Base-by-base conservation (phyloP, 2,329 filamentous ascomycete genomes). In the Botrytis fabae region DNA sequence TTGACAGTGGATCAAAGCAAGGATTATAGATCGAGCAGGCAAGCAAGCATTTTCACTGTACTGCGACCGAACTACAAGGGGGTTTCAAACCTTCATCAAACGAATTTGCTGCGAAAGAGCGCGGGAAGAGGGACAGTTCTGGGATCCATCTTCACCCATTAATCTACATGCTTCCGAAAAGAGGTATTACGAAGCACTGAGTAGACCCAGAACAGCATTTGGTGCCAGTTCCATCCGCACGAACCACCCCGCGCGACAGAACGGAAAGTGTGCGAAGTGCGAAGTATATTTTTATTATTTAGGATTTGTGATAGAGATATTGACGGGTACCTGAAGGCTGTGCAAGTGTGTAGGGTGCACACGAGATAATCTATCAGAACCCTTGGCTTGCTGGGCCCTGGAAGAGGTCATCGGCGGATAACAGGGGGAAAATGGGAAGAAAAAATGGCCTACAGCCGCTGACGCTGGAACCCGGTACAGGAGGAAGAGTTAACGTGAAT, bases 401-500 rank as follows among this genome's bases (percentile, higher is more conserved):
- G 35, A 72, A 63, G 69, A 57, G 64, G 64, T 48, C 74, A 75
- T 70, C 76, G 73, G 69, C 74, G 59, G 65, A 63, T 63, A 72
- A 73, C 73, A 75, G 76, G 75, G 76, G 75, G 68, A 75, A 54
- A 54, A 80, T 80, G 79, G 77, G 76, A 35, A 76, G 78, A 73
- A 81, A 80, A 76, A 73, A 77, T 44, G 74, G 71, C 48, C 79
- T 78, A 71, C 77, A 80, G 75, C 78, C 80, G 75, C 78, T 81
- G 77, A 79, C 76, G 74, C 78, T 81, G 70, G 70, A 72, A 60
- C 70, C 70, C 22, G 46, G 51, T 38, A 72, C 48, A 73, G 16
- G 63, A 71, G 46, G 70, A 72, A 35, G 74, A 76, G 54, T 64
- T 75, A 42, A 69, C 73, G 72, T 48, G 10, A 70, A 68, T 46